Conservation (phyloP, 2,329 filamentous ascomycete species). For the Fusarium palustre region DNA sequence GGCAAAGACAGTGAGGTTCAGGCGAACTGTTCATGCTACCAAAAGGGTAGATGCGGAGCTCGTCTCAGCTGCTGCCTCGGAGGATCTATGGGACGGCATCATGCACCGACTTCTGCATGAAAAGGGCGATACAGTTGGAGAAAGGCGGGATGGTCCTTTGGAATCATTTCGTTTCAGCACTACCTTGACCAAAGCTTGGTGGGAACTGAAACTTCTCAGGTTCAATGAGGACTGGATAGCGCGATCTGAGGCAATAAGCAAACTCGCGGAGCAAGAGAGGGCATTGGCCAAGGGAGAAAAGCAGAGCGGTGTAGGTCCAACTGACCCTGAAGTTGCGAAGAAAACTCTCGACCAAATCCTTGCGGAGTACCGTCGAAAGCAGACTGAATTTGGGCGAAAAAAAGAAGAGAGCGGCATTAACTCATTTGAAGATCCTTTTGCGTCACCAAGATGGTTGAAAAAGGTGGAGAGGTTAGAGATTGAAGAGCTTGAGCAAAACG, state of each 20-base stretch:
- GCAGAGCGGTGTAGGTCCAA: neutral
- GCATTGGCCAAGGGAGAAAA: conserved; percentile 44
- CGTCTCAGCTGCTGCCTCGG: conserved; percentile 48
- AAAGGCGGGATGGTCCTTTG: conserved; percentile 12
- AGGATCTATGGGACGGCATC: conserved; percentile 63
- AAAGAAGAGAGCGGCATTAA: neutral
- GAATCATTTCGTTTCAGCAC: conserved; percentile 50
- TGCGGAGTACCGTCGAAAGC: conserved; percentile 18
- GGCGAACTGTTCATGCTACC: conserved; percentile 54
- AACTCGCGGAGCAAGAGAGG: conserved; percentile 57
- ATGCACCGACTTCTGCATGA: conserved; percentile 47
- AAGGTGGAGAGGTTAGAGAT: conserved; percentile 1
- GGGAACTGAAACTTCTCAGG: conserved; percentile 47
- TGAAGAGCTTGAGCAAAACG: neutral
- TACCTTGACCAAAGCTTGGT: conserved; percentile 50
- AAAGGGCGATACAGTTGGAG: conserved; percentile 23
- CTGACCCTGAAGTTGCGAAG: conserved; percentile 8
- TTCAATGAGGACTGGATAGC: conserved; percentile 56
- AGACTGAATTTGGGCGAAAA: neutral
- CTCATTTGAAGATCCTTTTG: conserved; percentile 28
- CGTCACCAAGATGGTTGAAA: conserved; percentile 12
- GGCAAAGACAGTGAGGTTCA: conserved; percentile 61
- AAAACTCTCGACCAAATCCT: conserved; percentile 30
- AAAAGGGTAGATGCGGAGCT: conserved; percentile 56
- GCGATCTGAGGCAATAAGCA: conserved; percentile 55